phyloP scores from a whole-genome alignment of 1,284 basidiomycete species.

The Gomphus bonarii region DNA sequence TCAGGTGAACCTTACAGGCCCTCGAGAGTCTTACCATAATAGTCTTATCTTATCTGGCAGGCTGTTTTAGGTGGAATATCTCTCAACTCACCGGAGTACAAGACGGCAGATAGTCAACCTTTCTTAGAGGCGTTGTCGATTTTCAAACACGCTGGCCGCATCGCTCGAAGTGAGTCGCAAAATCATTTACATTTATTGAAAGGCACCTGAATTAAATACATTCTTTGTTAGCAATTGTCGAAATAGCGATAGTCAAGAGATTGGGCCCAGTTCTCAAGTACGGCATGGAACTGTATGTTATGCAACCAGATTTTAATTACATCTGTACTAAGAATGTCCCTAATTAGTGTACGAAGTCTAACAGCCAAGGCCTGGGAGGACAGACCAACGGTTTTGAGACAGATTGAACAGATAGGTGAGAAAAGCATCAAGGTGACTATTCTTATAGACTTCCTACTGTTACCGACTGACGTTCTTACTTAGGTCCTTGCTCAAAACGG shows the following conservation, averaged over 20 bases:
- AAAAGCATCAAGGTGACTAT: constrained; percentile 29
- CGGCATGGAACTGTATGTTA: constrained; percentile 57
- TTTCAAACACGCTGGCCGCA: constrained; percentile 58
- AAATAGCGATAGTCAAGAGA: constrained; percentile 54
- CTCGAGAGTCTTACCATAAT: neutral
- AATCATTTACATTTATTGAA: neutral
- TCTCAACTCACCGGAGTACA: constrained; percentile 56
- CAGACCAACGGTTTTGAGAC: constrained; percentile 64
- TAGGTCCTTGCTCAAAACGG: constrained; percentile 68
- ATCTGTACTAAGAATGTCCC: neutral
- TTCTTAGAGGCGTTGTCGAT: constrained; percentile 53
- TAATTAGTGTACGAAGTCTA: constrained; percentile 56
- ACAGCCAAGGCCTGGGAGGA: constrained; percentile 81
- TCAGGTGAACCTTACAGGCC: constrained; percentile 37
- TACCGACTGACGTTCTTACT: neutral
- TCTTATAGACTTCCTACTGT: neutral
- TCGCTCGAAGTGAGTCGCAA: constrained; percentile 44
- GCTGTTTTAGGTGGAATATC: constrained; percentile 68
- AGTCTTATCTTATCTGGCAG: constrained; percentile 24
- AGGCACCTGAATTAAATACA: neutral
- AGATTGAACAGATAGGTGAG: constrained; percentile 75
- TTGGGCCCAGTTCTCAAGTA: constrained; percentile 55
- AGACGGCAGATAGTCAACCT: constrained; percentile 57
- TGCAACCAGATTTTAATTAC: neutral
- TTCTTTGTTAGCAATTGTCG: constrained; percentile 48